Evolutionary conservation across 1,139 yeast genomes (phyloP).

Genomic region (Kodamaea alishanica): DNA sequence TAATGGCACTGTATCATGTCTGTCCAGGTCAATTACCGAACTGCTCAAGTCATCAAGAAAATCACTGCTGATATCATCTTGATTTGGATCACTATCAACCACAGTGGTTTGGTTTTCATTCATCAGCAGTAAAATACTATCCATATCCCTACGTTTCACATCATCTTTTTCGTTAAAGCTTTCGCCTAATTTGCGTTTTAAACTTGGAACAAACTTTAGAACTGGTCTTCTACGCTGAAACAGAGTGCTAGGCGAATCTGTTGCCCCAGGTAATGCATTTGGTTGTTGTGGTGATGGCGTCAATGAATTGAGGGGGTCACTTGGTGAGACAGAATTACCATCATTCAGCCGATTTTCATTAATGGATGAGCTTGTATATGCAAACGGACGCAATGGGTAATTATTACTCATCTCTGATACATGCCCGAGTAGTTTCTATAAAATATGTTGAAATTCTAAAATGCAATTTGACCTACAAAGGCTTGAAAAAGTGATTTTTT

Average conservation of each 20-base stretch:
- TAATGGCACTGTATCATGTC: neutral
- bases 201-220: conserved; percentile 28
- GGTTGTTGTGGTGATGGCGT: conserved; percentile 4
- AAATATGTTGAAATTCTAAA: too few species aligned
- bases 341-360: conserved; percentile 17
- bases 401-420: conserved; percentile 1
- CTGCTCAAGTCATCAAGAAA: conserved; percentile 8
- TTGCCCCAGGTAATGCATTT: too few species aligned
- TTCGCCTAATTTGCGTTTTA: conserved; percentile 45
- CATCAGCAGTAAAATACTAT: conserved; percentile 3
- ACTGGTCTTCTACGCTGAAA: conserved; percentile 17
- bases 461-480: too few species aligned
- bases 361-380: conserved; percentile 31
- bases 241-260: too few species aligned
- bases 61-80: conserved; percentile 11
- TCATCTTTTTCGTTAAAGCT: conserved; percentile 47
- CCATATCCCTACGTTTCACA: conserved; percentile 34
- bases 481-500: too few species aligned
- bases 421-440: too few species aligned
- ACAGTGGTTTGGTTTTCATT: conserved; percentile 3
- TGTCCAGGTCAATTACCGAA: conserved; percentile 5
- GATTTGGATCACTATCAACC: conserved; percentile 10
- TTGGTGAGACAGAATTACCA: conserved; percentile 1
- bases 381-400: conserved; percentile 42
- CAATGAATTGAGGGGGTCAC: conserved; percentile 16